Conservation (phyloP, 202 grass and related monocot species). For the Panicum virgatum region DNA sequence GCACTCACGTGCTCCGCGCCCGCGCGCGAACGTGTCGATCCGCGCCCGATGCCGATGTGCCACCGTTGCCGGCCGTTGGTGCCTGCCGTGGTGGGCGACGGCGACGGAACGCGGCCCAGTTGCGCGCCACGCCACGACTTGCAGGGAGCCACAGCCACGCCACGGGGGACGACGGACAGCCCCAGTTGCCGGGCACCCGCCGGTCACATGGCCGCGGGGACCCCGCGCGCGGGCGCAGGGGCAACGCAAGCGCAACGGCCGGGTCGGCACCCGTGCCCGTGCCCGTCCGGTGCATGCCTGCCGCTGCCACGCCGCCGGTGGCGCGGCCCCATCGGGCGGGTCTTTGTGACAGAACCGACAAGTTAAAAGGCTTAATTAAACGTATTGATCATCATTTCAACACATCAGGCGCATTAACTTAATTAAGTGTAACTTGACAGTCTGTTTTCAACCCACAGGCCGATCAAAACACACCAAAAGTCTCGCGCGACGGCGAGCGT, state of each 20-base stretch:
- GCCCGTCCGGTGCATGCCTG: background rate
- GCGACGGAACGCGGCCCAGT: background rate
- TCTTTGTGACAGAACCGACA: no score
- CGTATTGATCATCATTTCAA: no score
- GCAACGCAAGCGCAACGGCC: background rate
- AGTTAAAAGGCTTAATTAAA: no score
- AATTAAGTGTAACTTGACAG: no score
- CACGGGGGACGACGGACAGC: background rate
- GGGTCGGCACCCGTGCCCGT: background rate
- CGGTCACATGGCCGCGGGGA: conserved; percentile 34
- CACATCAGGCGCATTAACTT: no score
- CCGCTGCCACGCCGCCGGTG: background rate
- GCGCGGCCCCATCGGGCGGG: background rate
- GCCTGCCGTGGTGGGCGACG: background rate
- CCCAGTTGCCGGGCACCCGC: conserved; percentile 27
- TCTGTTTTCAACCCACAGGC: no score
- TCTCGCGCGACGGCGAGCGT: no score
- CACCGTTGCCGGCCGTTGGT: background rate
- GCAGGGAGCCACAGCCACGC: background rate
- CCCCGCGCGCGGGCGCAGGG: background rate
- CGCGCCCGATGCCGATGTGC: background rate
- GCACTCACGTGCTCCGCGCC: no score
- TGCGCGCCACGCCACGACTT: background rate
- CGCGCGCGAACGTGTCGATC: no score
- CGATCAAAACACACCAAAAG: no score